Conservation (phyloP, 352 stramenopile species). For the Pilasporangium apinafurcum region DNA sequence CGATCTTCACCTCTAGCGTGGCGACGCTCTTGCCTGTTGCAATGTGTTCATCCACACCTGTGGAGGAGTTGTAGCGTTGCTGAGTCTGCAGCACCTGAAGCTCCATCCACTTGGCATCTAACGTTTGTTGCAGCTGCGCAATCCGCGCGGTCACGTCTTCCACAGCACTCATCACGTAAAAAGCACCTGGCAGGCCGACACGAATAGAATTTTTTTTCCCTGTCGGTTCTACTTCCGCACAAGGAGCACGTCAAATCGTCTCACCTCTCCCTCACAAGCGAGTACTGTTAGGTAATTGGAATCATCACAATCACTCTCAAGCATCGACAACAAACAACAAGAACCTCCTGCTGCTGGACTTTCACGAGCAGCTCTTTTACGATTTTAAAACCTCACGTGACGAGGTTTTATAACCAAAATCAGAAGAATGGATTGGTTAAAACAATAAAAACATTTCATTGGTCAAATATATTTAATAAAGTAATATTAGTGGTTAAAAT, state of each 20-base stretch:
- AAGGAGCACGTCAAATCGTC: too few relatives aligned
- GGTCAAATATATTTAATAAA: too few relatives aligned
- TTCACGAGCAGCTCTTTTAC: background rate
- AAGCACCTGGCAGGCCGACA: background rate
- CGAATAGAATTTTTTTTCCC: background rate
- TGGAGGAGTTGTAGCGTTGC: constrained; percentile 30
- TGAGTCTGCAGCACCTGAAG: constrained; percentile 38
- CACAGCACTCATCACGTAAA: constrained; percentile 44
- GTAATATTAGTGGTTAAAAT: too few relatives aligned
- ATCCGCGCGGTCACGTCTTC: constrained; percentile 61
- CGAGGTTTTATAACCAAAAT: background rate
- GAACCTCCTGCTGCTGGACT: constrained; percentile 2
- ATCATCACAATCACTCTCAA: constrained; percentile 3
- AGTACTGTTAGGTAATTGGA: background rate
- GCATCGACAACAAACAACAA: background rate
- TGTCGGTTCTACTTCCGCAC: too few relatives aligned
- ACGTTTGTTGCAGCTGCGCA: constrained; percentile 36
- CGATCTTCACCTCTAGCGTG: constrained; percentile 34
- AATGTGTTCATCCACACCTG: constrained; percentile 46
- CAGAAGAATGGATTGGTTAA: constrained; percentile 11
- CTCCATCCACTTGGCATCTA: constrained; percentile 32
- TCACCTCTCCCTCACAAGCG: background rate
- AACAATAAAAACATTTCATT: background rate
- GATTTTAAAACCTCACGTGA: too few relatives aligned
- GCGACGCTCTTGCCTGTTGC: constrained; percentile 33